phyloP scores from a whole-genome alignment of 2,329 filamentous ascomycete species.

The Periconia digitata region DNA sequence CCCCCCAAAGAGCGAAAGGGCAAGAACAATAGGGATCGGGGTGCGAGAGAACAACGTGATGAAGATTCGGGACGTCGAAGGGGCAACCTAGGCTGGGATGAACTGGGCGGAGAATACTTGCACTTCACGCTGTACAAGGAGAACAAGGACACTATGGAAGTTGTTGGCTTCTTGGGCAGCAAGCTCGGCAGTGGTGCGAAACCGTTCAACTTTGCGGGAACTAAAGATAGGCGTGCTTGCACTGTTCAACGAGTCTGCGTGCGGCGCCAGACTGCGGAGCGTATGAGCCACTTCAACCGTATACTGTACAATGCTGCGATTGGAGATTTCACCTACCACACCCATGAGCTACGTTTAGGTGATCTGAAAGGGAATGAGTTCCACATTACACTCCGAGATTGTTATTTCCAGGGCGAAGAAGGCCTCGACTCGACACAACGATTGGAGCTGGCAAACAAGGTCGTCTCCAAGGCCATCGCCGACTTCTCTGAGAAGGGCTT shows the following conservation, averaged over 20 bases:
- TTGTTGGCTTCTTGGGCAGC: constrained; percentile 73
- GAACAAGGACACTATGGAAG: constrained; percentile 96
- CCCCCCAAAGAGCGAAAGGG: constrained; percentile 41
- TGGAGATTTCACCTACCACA: constrained; percentile 79
- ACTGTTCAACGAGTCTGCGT: constrained; percentile 81
- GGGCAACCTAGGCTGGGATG: constrained; percentile 58
- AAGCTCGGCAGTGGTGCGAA: constrained; percentile 70
- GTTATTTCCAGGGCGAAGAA: constrained; percentile 59
- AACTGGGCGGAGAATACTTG: constrained; percentile 75
- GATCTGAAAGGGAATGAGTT: constrained; percentile 91
- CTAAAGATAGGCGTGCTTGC: constrained; percentile 85
- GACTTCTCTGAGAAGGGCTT: constrained; percentile 76
- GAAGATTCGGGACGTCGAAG: constrained; percentile 27
- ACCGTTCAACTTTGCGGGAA: constrained; percentile 79
- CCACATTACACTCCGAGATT: constrained; percentile 86
- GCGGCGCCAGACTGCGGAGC: constrained; percentile 60
- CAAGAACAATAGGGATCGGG: constrained; percentile 25
- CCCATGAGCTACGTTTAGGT: constrained; percentile 74
- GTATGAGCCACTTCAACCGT: constrained; percentile 65
- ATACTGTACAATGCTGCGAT: constrained; percentile 63
- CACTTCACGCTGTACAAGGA: constrained; percentile 96
- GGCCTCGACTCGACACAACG: constrained; percentile 36
- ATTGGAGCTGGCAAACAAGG: constrained; percentile 50
- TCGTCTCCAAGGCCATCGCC: constrained; percentile 62
- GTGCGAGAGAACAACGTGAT: constrained; percentile 22